Evolutionary conservation across 345 rosid genomes (phyloP), one percentile per base, ranked within the genome.

Genomic region (Citrus maxima): DNA sequence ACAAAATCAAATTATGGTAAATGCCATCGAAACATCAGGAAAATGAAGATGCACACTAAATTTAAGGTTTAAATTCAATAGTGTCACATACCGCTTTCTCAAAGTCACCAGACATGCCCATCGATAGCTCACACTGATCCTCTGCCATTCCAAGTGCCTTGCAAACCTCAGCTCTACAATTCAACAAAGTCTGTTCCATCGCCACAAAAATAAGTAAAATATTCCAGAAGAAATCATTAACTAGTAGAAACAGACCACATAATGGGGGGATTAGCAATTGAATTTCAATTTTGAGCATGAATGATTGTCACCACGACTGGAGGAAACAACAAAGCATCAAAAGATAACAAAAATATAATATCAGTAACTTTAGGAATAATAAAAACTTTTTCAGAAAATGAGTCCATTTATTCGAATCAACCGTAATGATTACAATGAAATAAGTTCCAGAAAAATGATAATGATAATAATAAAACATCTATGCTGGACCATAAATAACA

Each of bases 31-130:
- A 19, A 35, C 63, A 21, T 32, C 64, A 6, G 42, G 7, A 35
- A 34, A 35, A 35, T 35, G 7, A 35, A 35, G 37, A n/a, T 19
- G 70, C 21, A 22, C 32, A 30, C 46, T 30, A 71, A 28, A 16
- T 46, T 28, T 69, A 22, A 46, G 27, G 49, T 22, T 35, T 8
- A 4, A 46, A 30, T 7, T 1, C 65, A 34, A 61, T 55, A 5
- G 14, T 35, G 46, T 56, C 73, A 12, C 83, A 80, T 85, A 93
- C 98, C 51, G 98, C 98, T 89, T 79, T 88, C 90, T 95, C 97
- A 75, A 90, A 95, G 81, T 95, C 98, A 74, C 93, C 87, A 0
- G 98, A 95, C 98, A 95, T 95, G 83, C 98, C 98, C 98, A 93
- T 95, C 18, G 98, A 95, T 49, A 95, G 88, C 85, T 95, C 98